Percentiles rank a stretch among this genome's conserved stretches.
These are phyloP conservation scores for Rhodotorula kratochvilovae DNA, from an alignment of 768 basidiomycete genomes.

Conservation along the genomic window DNA sequence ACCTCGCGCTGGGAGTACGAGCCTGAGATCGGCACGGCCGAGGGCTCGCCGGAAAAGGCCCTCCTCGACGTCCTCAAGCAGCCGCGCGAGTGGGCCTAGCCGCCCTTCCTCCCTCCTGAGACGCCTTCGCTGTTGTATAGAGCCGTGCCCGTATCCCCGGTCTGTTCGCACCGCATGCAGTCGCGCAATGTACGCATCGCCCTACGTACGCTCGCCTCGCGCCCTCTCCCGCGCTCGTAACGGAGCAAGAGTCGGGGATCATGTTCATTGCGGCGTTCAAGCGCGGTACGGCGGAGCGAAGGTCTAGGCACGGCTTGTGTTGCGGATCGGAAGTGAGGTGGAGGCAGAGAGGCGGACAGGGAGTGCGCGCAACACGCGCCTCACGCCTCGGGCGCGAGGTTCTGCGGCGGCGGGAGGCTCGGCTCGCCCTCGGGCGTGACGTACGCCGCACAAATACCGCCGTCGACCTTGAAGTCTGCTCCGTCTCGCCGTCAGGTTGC, in stretches of 20 bases:
- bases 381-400: constrained; percentile 50
- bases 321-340: neutral
- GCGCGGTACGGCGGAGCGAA: too few species aligned
- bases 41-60: constrained; percentile 63
- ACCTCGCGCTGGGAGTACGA: constrained; percentile 87
- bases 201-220: too few species aligned
- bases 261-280: too few species aligned
- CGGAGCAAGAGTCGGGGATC: too few species aligned
- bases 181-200: neutral
- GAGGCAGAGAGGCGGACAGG: too few species aligned
- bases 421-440: constrained; percentile 82
- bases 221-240: too few species aligned
- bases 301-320: neutral
- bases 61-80: constrained; percentile 60
- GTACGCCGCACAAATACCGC: constrained; percentile 86
- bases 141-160: neutral
- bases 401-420: constrained; percentile 63
- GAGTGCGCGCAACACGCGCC: neutral
- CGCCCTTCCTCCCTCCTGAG: neutral
- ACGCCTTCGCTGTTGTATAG: neutral
- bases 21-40: constrained; percentile 63
- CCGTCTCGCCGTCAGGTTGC: constrained; percentile 48
- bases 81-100: constrained; percentile 62
- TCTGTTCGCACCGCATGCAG: neutral
- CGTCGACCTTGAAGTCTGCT: constrained; percentile 92